Evolutionary conservation across 2,329 filamentous ascomycete species (phyloP), one percentile per base, ranked within the genome.

Genomic region (Aspergillus neotritici): DNA sequence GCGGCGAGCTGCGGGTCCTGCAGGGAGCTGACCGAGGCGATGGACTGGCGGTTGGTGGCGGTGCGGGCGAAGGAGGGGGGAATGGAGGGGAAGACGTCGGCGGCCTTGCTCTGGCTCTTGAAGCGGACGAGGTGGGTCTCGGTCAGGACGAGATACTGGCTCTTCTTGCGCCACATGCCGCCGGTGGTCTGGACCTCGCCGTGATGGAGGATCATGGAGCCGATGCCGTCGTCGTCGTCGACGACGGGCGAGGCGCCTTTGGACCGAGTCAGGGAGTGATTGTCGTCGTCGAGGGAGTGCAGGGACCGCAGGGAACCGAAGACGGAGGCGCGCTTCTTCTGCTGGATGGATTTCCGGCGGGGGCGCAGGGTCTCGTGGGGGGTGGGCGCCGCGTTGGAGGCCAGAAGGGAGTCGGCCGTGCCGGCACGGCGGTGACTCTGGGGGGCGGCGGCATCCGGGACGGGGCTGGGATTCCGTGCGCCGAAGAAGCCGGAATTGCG

Each of bases 141-240:
- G 5, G 82, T 87, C 51, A 87, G 68, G 11, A 86, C 83, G 42
- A 87, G 68, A 55, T 84, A 87, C 60, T 86, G 82, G 63, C 77
- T 83, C 67, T 82, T 84, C 67, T 84, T 85, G 60, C 82, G 73
- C 65, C 86, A 84, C 73, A 86, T 79, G 47, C 79, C 78, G 43
- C 78, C 82, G 37, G 79, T 80, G 10, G 80, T 85, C 63, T 86
- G 82, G 12, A 86, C 79, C 58, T 85, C 83, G 31, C 83, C 83
- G 66, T 85, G 78, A 49, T 82, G 75, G 31, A 85, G 64, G 14
- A 86, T 79, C 25, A 70, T 66, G 34, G 62, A 61, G 21, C 70
- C 70, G 32, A 71, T 60, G 15, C 63, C 54, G 49, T 62, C 55
- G 49, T 72, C 72, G 13, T 68, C 68, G 25, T 76, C 74, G 37